phyloP scores from a whole-genome alignment of 306 rosid genomes.

The Prosopis cineraria region DNA sequence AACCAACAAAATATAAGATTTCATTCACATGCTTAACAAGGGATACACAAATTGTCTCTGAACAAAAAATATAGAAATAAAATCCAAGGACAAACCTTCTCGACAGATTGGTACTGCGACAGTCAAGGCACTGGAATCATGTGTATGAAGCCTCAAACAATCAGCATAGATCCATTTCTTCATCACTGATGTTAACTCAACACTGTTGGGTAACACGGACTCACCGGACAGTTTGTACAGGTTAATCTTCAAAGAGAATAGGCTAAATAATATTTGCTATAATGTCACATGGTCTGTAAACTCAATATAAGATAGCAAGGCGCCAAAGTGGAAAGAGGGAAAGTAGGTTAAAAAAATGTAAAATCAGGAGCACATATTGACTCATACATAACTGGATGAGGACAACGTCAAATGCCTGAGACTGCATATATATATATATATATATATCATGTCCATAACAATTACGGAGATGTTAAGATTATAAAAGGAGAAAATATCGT shows the following conservation, averaged over 20 bases:
- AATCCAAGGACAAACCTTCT: conserved; percentile 61
- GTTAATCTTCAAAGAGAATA: conserved; percentile 65
- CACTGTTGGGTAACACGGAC: conserved; percentile 39
- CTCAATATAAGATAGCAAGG: background rate
- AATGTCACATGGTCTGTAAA: conserved; percentile 18
- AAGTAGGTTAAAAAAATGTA: background rate
- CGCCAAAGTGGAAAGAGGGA: background rate
- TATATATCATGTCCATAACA: background rate
- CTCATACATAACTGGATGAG: background rate
- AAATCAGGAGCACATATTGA: background rate
- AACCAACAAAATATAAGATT: background rate
- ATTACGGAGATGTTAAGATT: background rate
- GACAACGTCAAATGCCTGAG: background rate
- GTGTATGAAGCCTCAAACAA: conserved; percentile 73
- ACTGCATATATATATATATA: too few relatives aligned
- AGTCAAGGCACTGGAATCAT: conserved; percentile 80
- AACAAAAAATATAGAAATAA: background rate
- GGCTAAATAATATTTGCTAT: conserved; percentile 28
- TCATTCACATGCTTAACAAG: background rate
- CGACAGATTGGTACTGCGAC: conserved; percentile 81
- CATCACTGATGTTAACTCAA: conserved; percentile 29
- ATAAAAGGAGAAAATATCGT: background rate
- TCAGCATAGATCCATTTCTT: conserved; percentile 86
- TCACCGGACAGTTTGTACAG: conserved; percentile 72
- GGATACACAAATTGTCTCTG: background rate